Evolutionary conservation across 2,329 filamentous ascomycete species (phyloP).

Genomic region (Epichloe brachyelytri): DNA sequence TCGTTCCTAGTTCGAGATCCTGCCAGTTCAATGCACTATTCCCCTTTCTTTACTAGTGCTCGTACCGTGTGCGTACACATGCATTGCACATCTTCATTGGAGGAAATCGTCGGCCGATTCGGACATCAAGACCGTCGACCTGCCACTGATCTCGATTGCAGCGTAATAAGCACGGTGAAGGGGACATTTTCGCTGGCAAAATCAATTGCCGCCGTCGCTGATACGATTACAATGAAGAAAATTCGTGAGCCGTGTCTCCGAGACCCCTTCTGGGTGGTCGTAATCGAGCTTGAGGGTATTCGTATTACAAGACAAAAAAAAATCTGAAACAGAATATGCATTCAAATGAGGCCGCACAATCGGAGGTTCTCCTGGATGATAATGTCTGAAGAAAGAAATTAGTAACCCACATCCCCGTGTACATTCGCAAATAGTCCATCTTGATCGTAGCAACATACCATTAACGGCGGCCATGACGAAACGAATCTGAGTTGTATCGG

Average conservation of each 20-base stretch:
- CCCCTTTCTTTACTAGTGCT: neutral
- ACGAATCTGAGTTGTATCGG: constrained; percentile 95
- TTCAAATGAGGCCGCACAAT: constrained; percentile 90
- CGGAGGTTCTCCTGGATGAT: constrained; percentile 99
- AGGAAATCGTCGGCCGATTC: neutral
- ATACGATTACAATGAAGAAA: constrained; percentile 19
- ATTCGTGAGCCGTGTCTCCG: constrained; percentile 25
- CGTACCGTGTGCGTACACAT: neutral
- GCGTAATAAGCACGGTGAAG: neutral
- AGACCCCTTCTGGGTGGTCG: constrained; percentile 24
- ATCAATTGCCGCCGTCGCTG: constrained; percentile 10
- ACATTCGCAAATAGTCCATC: too few relatives aligned
- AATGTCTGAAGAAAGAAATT: constrained; percentile 57
- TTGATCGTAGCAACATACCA: constrained; percentile 43
- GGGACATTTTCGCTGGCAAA: neutral
- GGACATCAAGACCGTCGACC: neutral
- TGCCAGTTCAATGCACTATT: neutral
- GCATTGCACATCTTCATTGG: neutral
- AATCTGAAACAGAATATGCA: constrained; percentile 20
- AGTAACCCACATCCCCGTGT: constrained; percentile 17
- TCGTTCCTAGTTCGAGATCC: neutral
- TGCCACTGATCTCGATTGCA: neutral
- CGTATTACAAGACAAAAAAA: constrained; percentile 16
- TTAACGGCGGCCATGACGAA: constrained; percentile 99
- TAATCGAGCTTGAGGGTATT: constrained; percentile 32